A percentile compares a stretch with the other conserved stretches of the same genome.
These are phyloP conservation scores for Boletellus ananas DNA, from an alignment of 768 basidiomycete species.

Conservation along the genomic window DNA sequence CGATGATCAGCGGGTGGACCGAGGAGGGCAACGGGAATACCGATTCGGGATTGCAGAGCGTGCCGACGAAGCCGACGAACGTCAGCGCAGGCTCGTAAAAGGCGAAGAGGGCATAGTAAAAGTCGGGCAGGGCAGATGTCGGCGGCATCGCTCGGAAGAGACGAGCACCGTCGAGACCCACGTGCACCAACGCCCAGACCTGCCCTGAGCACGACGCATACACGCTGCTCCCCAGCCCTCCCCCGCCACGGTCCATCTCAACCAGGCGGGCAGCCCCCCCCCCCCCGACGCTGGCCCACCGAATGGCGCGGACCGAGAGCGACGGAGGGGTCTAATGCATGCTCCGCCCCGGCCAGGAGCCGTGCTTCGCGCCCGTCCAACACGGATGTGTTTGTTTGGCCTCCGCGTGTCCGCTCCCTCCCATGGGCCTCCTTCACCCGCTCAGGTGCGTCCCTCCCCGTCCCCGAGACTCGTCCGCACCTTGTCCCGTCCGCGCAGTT, in stretches of 20 bases:
- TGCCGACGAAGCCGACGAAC: constrained; percentile 60
- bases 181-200: constrained; percentile 7
- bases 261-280: constrained; percentile 56
- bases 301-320: constrained; percentile 80
- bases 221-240: constrained; percentile 27
- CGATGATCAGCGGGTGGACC: neutral
- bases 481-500: constrained; percentile 40
- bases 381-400: neutral
- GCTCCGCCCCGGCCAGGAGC: constrained; percentile 25
- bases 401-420: neutral
- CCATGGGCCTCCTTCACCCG: constrained; percentile 57
- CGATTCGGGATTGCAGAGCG: constrained; percentile 59
- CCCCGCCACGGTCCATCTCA: constrained; percentile 58
- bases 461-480: neutral
- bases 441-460: constrained; percentile 44
- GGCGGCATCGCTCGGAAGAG: constrained; percentile 33
- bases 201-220: constrained; percentile 23
- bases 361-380: constrained; percentile 49
- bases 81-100: constrained; percentile 72
- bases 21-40: constrained; percentile 34
- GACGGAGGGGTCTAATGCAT: constrained; percentile 72
- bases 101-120: constrained; percentile 72
- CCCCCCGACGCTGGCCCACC: constrained; percentile 44
- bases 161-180: neutral
- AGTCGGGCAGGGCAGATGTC: constrained; percentile 62